Percentiles rank a stretch among this genome's conserved stretches.
These are phyloP conservation scores for Dittrichia graveolens DNA, from an alignment of 129 eudicot genomes.

Conservation along the genomic window DNA sequence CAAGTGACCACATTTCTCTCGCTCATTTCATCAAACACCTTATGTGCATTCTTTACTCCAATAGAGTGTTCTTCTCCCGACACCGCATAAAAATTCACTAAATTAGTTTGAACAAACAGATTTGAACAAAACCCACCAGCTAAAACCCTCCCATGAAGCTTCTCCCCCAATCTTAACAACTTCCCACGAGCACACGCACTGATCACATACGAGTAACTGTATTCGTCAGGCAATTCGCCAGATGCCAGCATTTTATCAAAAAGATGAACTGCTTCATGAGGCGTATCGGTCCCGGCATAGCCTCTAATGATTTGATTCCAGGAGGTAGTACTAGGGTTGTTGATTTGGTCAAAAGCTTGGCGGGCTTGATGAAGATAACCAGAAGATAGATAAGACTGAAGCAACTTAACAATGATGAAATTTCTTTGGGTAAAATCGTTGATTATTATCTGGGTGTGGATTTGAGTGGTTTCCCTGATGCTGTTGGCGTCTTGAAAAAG, in stretches of 20 bases:
- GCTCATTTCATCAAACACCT: slow-evolving; percentile 72
- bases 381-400: slow-evolving; percentile 43
- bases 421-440: slow-evolving; percentile 47
- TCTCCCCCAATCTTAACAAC: slow-evolving; percentile 50
- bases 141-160: slow-evolving; percentile 63
- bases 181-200: slow-evolving; percentile 56
- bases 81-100: slow-evolving; percentile 54
- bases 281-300: slow-evolving; percentile 30
- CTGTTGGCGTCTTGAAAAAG: slow-evolving; percentile 47
- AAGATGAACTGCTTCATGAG: slow-evolving; percentile 38
- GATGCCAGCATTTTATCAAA: slow-evolving; percentile 43
- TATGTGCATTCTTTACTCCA: slow-evolving; percentile 34
- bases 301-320: slow-evolving; percentile 78
- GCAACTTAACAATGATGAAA: slow-evolving; percentile 52
- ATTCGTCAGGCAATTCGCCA: slow-evolving; percentile 46
- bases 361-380: slow-evolving; percentile 44
- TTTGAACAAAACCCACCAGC: slow-evolving; percentile 53
- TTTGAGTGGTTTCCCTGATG: slow-evolving; percentile 43
- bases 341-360: slow-evolving; percentile 44
- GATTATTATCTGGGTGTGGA: slow-evolving; percentile 57
- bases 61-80: slow-evolving; percentile 30
- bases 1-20: slow-evolving; percentile 61
- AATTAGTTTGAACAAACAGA: slow-evolving; percentile 53
- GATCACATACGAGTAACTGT: slow-evolving; percentile 51
- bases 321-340: slow-evolving; percentile 54